phyloP scores from a whole-genome alignment of 108 stramenopile genomes.

The Fragilaria crotonensis region DNA sequence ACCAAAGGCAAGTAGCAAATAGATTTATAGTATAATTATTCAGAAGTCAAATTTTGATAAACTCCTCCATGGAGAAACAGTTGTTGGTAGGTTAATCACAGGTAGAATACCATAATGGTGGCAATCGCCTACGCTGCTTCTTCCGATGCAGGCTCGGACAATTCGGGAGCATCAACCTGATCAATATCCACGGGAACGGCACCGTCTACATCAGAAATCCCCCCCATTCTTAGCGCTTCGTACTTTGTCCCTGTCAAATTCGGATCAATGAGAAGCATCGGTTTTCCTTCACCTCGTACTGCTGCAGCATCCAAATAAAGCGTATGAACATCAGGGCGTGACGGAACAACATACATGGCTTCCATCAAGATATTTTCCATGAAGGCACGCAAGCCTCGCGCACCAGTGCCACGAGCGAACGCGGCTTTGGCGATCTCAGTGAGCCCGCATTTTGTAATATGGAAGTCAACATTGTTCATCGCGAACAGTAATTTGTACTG shows the following conservation, averaged over 20 bases:
- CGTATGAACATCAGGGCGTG: conserved; percentile 79
- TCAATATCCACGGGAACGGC: conserved; percentile 42
- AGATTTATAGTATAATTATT: no score
- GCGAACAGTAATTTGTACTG: conserved; percentile 94
- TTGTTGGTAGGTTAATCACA: no score
- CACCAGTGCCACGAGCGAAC: conserved; percentile 88
- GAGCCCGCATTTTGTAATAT: conserved; percentile 88
- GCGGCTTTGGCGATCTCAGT: conserved; percentile 87
- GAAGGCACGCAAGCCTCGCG: conserved; percentile 91
- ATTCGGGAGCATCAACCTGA: conserved; percentile 35
- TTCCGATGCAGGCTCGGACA: conserved; percentile 14
- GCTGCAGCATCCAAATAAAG: conserved; percentile 90
- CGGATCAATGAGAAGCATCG: conserved; percentile 72
- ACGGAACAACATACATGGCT: conserved; percentile 91
- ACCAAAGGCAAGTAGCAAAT: no score
- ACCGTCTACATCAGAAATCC: conserved; percentile 43
- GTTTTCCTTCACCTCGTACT: conserved; percentile 76
- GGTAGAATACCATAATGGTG: no score
- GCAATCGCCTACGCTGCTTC: conserved; percentile 56
- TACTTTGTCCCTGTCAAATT: conserved; percentile 71
- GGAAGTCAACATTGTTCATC: conserved; percentile 91
- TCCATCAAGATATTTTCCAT: conserved; percentile 91
- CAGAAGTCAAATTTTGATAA: no score
- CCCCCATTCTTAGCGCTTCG: conserved; percentile 48
- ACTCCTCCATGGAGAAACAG: no score